Conservation (phyloP, 441 rosid genomes). For the Flueggea neowawraea region DNA sequence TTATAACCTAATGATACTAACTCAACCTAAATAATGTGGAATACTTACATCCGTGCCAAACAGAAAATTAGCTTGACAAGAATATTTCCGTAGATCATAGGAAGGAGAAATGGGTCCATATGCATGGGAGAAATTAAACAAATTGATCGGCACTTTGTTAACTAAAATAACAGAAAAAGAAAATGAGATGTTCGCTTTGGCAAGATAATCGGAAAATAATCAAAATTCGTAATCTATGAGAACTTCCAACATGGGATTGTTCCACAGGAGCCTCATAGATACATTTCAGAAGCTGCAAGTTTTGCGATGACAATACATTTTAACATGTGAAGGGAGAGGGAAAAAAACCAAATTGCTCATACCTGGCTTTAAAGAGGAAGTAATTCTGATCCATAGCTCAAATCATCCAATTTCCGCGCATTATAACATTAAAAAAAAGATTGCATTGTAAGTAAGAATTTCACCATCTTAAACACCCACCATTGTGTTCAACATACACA, state of each 20-base stretch:
- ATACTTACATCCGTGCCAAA: conserved; percentile 95
- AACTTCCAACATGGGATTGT: conserved; percentile 88
- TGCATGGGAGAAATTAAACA: conserved; percentile 13
- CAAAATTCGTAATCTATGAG: conserved; percentile 89
- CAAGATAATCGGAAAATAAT: too few species aligned
- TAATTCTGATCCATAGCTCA: conserved; percentile 90
- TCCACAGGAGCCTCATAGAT: conserved; percentile 83
- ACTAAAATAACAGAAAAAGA: conserved; percentile 13
- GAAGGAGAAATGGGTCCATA: too few species aligned
- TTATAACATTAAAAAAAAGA: conserved; percentile 49
- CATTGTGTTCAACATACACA: too few species aligned
- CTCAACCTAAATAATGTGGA: too few species aligned
- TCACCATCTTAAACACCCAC: too few species aligned
- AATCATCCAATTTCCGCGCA: conserved; percentile 75
- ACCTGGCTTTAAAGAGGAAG: conserved; percentile 99
- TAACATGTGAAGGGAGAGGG: neutral
- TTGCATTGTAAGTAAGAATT: neutral
- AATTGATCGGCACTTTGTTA: conserved; percentile 15
- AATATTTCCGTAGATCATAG: too few species aligned
- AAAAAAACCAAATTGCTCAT: neutral
- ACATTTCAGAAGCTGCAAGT: neutral
- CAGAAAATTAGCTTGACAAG: conserved; percentile 77
- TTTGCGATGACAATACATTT: neutral
- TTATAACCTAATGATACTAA: too few species aligned
- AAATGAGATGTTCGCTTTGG: too few species aligned